Conservation (phyloP, 2,329 filamentous ascomycete species). For the Microdochium trichocladiopsis region DNA sequence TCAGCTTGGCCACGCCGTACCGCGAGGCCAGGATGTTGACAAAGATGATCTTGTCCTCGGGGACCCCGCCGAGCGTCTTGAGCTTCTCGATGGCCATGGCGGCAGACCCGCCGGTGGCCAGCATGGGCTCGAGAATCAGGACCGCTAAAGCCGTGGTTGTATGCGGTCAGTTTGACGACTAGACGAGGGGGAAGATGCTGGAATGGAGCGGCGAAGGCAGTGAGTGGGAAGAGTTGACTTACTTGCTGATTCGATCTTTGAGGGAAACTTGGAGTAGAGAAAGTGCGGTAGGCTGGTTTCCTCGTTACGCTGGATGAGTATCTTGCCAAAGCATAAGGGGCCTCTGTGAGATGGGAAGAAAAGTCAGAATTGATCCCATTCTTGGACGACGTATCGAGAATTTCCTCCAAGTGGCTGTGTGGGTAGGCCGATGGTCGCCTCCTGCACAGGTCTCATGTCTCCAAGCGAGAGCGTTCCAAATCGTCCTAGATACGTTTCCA, state of each 20-base stretch:
- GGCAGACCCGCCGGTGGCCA: not conserved
- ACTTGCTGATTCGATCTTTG: not conserved
- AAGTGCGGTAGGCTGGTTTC: not conserved
- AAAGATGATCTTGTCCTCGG: slow-evolving; percentile 77
- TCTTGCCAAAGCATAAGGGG: not conserved
- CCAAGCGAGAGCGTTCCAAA: too few relatives aligned
- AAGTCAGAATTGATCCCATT: not conserved
- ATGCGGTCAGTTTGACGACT: not conserved
- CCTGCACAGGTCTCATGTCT: too few relatives aligned
- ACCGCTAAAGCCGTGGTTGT: too few relatives aligned
- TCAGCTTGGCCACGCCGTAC: slow-evolving; percentile 26
- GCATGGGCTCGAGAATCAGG: not conserved
- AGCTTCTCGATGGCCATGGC: slow-evolving; percentile 26
- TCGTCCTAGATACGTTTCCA: too few relatives aligned
- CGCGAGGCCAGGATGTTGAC: slow-evolving; percentile 71
- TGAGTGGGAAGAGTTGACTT: not conserved
- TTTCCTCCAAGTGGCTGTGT: too few relatives aligned
- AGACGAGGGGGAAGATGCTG: not conserved
- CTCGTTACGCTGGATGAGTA: not conserved
- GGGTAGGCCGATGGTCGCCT: too few relatives aligned
- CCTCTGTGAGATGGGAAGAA: not conserved
- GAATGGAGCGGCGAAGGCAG: not conserved
- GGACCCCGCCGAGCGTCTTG: slow-evolving; percentile 70
- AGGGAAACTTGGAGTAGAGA: not conserved
- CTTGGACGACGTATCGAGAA: not conserved